Evolutionary conservation across 1,284 basidiomycete species (phyloP).

Genomic region (Sanghuangporus baumii): DNA sequence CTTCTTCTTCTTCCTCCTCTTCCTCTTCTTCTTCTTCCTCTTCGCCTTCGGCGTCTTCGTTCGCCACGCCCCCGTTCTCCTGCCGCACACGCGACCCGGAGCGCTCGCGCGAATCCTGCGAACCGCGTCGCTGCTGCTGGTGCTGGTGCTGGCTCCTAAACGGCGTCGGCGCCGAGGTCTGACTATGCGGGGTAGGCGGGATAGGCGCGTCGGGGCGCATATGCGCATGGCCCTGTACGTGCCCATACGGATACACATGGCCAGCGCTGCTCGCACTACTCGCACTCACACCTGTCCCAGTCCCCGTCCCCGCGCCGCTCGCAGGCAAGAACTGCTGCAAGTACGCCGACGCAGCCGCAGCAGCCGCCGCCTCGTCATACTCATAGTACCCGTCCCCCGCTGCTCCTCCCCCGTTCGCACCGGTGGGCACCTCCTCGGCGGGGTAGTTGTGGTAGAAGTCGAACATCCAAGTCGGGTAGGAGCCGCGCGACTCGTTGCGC

Average conservation of each 20-base stretch:
- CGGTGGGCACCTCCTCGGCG: conserved; percentile 1
- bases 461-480: conserved; percentile 18
- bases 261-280: conserved; percentile 34
- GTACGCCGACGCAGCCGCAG: background rate
- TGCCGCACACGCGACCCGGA: no score
- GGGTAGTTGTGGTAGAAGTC: conserved; percentile 18
- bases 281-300: background rate
- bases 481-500: conserved; percentile 15
- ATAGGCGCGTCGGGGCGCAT: conserved; percentile 64
- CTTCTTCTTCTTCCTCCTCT: no score
- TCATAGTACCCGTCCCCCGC: background rate
- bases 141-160: conserved; percentile 35
- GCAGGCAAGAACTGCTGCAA: conserved; percentile 15
- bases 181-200: conserved; percentile 68
- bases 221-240: background rate
- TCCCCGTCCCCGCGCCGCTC: background rate
- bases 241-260: conserved; percentile 24
- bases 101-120: no score
- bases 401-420: background rate
- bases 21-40: no score
- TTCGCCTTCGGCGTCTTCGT: no score
- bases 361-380: conserved; percentile 11
- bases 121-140: background rate
- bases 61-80: no score
- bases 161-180: conserved; percentile 63